phyloP scores from a whole-genome alignment of 1,284 basidiomycete genomes.

The Cerioporus squamosus region DNA sequence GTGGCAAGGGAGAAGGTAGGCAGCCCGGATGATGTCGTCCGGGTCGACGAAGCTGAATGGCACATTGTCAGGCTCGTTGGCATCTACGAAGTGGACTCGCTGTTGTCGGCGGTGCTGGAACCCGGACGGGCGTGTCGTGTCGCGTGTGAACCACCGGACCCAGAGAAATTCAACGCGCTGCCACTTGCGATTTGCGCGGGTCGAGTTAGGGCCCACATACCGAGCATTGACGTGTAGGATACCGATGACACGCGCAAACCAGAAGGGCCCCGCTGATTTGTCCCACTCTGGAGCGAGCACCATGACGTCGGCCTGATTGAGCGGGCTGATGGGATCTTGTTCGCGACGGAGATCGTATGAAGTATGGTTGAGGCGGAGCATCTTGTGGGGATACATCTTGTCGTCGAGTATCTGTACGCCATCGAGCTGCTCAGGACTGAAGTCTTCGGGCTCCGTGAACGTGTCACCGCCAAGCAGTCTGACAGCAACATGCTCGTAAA shows the following conservation, averaged over 20 bases:
- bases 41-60: conserved; percentile 49
- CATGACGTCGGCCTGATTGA: conserved; percentile 41
- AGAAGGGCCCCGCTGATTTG: conserved; percentile 18
- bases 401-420: conserved; percentile 29
- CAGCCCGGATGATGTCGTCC: conserved; percentile 34
- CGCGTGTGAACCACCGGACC: conserved; percentile 40
- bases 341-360: conserved; percentile 45
- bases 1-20: conserved; percentile 43
- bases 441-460: conserved; percentile 19
- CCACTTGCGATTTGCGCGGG: conserved; percentile 31
- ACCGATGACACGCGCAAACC: conserved; percentile 23
- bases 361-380: conserved; percentile 44
- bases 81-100: conserved; percentile 38
- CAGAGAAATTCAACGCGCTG: conserved; percentile 39
- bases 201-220: conserved; percentile 11
- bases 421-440: conserved; percentile 14
- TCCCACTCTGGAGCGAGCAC: conserved; percentile 30
- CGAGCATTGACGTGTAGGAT: conserved; percentile 32
- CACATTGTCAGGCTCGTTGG: conserved; percentile 18
- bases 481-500: conserved; percentile 28
- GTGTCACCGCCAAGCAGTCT: conserved; percentile 14
- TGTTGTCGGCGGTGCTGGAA: conserved; percentile 29
- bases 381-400: conserved; percentile 36
- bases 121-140: conserved; percentile 23
- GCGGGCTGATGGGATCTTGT: conserved; percentile 44